Base-by-base conservation (phyloP, 352 stramenopile genomes). In the Globisporangium cederbergense region DNA sequence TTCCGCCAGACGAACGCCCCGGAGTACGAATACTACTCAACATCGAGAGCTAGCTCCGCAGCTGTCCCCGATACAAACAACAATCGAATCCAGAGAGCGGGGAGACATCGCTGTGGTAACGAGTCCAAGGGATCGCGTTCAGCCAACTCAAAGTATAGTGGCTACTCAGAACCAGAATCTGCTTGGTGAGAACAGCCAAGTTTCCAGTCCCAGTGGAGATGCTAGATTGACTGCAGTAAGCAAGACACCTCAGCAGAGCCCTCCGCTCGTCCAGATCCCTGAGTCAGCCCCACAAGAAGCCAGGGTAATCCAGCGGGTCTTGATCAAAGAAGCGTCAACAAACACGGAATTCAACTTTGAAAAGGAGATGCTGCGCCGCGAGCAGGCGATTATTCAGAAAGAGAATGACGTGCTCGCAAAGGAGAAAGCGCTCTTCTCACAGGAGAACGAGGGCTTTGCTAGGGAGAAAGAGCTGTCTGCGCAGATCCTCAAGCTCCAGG, bases 291-390 rank as follows among this genome's bases (percentile, higher is more conserved):
- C 36, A 0, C 56, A 42, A 20, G n/a, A 38, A 5, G 11, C 40
- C 22, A 28, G 13, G 0, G 22, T 25, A 25, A 14, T 63, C 3
- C 47, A 60, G 13, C 68, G 72, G 5, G 20, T 88, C 14, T 58
- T 86, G 16, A 22, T 85, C 28, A 80, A 79, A 34, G 83, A 91
- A 20, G 68, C 38, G n/a, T 63, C 71, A 18, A 90, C 79, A 2
- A 91, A 91, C 30, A 91, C 83, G 0, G 80, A 88, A 2, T 22
- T 81, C 3, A 73, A 88, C 61, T 54, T 79, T 10, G 79, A 88
- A 18, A 81, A 81, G 28, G 67, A 82, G 18, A 66, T 89, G 7
- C 43, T 86, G 0, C 61, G 66, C 6, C 77, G 79, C 30, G 80
- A 90, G 14, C 70, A 75, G 18, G 38, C 52, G 14, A 49, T 86